Conservation (phyloP, 257 asterid genomes). For the Capsicum baccatum region DNA sequence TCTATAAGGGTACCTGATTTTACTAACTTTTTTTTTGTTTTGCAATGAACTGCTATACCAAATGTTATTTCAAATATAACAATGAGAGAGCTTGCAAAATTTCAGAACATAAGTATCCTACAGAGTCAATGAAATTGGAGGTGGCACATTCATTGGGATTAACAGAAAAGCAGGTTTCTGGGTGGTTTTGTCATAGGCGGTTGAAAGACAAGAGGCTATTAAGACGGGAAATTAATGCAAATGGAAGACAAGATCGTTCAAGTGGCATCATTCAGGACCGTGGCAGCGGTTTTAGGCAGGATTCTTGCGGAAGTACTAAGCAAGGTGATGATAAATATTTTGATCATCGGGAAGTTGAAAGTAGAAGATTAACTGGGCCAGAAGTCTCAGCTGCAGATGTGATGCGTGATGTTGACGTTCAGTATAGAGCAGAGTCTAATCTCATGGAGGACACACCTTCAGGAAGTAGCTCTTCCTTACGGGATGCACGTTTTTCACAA, state of each 20-base stretch:
- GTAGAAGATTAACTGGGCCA: constrained; percentile 56
- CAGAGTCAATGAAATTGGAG: constrained; percentile 72
- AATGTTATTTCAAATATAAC: constrained; percentile 21
- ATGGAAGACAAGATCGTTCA: constrained; percentile 69
- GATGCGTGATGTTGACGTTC: constrained; percentile 54
- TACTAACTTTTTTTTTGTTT: constrained; percentile 28
- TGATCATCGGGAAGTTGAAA: constrained; percentile 79
- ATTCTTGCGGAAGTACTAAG: constrained; percentile 96
- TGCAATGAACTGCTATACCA: constrained; percentile 10
- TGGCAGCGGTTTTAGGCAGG: constrained; percentile 86
- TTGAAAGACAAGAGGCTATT: constrained; percentile 75
- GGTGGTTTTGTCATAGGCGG: constrained; percentile 98
- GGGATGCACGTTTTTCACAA: constrained; percentile 47
- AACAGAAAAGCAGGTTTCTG: constrained; percentile 95
- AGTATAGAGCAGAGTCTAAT: constrained; percentile 46
- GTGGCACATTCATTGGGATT: constrained; percentile 75
- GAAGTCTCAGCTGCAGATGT: constrained; percentile 62
- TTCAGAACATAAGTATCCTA: constrained; percentile 86
- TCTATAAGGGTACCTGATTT: constrained; percentile 58
- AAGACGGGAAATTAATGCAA: constrained; percentile 48
- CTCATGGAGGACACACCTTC: constrained; percentile 66
- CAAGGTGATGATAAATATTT: constrained; percentile 59
- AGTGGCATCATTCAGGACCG: constrained; percentile 80
- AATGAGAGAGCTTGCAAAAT: constrained; percentile 29
- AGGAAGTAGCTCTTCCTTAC: constrained; percentile 73